These are phyloP conservation scores for Amanita inopinata DNA, from an alignment of 768 basidiomycete species.

Conservation along the genomic window DNA sequence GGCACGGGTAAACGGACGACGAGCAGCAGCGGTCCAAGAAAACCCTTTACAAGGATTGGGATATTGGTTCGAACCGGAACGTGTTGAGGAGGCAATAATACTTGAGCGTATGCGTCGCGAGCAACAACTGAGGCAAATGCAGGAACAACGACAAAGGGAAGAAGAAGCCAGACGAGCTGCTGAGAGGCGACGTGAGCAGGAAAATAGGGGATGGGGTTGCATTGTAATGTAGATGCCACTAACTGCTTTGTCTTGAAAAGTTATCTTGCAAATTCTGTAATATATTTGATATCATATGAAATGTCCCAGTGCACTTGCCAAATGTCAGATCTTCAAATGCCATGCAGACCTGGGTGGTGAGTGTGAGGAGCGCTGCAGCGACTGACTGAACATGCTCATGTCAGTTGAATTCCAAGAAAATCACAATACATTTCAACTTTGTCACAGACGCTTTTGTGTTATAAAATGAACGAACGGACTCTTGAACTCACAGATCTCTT, in stretches of 20 bases:
- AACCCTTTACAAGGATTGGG: background rate
- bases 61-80: background rate
- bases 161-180: background rate
- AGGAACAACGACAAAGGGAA: background rate
- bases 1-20: background rate
- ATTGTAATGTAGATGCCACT: constrained; percentile 7
- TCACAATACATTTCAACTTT: too few relatives aligned
- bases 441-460: too few relatives aligned
- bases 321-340: too few relatives aligned
- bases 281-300: too few relatives aligned
- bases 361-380: too few relatives aligned
- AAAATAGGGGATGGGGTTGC: background rate
- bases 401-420: too few relatives aligned
- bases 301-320: too few relatives aligned
- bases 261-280: too few relatives aligned
- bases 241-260: background rate
- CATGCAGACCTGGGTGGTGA: too few relatives aligned
- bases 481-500: too few relatives aligned
- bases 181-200: background rate
- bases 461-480: too few relatives aligned
- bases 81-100: background rate
- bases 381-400: too few relatives aligned
- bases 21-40: background rate
- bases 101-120: background rate
- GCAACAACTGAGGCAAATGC: background rate